These are phyloP conservation scores for Schizopora paradoxa DNA, from an alignment of 1,284 basidiomycete genomes.

Conservation along the genomic window DNA sequence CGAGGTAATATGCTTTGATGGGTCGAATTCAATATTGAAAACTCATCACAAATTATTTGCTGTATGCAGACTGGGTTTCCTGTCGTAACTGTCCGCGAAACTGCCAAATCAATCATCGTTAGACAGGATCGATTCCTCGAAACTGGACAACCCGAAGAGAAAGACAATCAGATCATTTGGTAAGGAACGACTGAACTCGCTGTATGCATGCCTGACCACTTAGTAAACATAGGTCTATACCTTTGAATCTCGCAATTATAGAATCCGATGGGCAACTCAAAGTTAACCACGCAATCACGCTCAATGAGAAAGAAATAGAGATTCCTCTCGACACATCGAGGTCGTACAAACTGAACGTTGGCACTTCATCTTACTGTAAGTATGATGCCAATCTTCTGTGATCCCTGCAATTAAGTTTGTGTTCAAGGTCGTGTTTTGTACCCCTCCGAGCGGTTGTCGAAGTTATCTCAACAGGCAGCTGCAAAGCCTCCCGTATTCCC, in stretches of 20 bases:
- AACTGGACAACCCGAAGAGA: constrained; percentile 69
- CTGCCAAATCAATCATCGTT: constrained; percentile 60
- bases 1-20: constrained; percentile 68
- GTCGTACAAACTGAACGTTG: constrained; percentile 85
- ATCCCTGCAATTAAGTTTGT: not conserved
- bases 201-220: not conserved
- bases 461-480: constrained; percentile 77
- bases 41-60: not conserved
- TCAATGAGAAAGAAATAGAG: constrained; percentile 66
- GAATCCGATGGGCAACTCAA: constrained; percentile 51
- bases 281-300: constrained; percentile 61
- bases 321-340: constrained; percentile 67
- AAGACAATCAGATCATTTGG: constrained; percentile 93
- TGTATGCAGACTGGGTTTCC: constrained; percentile 71
- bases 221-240: constrained; percentile 58
- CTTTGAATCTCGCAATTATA: constrained; percentile 71
- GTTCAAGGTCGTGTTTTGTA: constrained; percentile 80
- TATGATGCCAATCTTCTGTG: constrained; percentile 14
- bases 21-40: not conserved
- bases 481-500: constrained; percentile 63
- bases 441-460: constrained; percentile 71
- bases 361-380: constrained; percentile 86
- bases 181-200: constrained; percentile 26
- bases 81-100: constrained; percentile 83
- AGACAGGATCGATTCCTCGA: constrained; percentile 93